Base-by-base conservation (phyloP, 306 rosid species). In the Vigna angularis region DNA sequence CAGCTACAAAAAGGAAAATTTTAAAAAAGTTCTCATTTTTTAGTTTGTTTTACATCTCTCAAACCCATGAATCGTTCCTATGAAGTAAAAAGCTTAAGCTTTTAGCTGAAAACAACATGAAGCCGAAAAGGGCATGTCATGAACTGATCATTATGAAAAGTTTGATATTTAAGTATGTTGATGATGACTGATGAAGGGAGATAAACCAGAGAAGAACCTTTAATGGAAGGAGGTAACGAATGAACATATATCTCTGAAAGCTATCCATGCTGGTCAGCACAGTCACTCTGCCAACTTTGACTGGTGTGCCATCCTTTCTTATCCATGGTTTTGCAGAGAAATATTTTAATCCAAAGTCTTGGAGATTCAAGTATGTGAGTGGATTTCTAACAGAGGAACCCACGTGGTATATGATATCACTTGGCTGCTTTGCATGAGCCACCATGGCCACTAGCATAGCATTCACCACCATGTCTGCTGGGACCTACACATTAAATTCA, bases 381-480 rank as follows among this genome's bases (percentile, higher is more conserved):
- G 97, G 90, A 42, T 91, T 87, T 65, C 84, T 76, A 16, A 82
- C 50, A 0, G 98, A 93, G 63, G 98, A 91, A 11, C 95, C 93
- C 30, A 93, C 86, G 1, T 93, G 98, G 30, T 93, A 93, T 34
- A 91, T 83, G 10, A 2, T 2, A 58, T 81, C 79, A 67, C 80
- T 71, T 52, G 79, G 85, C 6, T 86, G 67, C 53, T 91, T 76
- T 48, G 91, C 88, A 67, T 87, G 93, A 55, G 83, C 90, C 36
- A 73, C 85, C 87, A 91, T 89, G 0, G 92, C 84, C 40, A 82
- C 93, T 6, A 91, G 71, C 9, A 88, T 90, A 14, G 98, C 82
- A 81, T 91, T 93, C 70, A 93, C 97, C 77, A 93, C 98, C 85
- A 90, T 74, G 28, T 93, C 98, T 1, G 93, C 98, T 4, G 98